phyloP scores from a whole-genome alignment of 2,329 filamentous ascomycete genomes.

The Colletotrichum sp. region DNA sequence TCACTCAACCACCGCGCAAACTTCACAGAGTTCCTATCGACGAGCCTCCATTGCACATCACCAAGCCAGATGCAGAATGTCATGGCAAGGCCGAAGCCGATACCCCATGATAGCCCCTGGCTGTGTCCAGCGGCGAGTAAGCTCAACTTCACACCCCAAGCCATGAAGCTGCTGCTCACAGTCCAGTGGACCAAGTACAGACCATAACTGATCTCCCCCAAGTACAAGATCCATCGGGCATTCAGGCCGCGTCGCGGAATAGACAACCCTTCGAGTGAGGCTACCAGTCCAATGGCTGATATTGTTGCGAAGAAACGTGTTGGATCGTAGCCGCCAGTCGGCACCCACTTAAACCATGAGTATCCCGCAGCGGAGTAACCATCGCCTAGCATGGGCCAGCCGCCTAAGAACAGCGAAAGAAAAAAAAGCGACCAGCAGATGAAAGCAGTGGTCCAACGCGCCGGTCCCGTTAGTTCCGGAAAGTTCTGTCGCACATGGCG shows the following conservation, averaged over 20 bases:
- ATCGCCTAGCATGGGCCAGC: not conserved
- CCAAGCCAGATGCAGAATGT: constrained; percentile 42
- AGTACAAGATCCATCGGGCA: constrained; percentile 61
- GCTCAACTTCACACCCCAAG: not conserved
- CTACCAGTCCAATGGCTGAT: not conserved
- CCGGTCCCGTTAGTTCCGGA: not conserved
- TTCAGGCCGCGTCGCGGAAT: constrained; percentile 65
- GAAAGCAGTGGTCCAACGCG: not conserved
- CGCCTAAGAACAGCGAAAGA: not conserved
- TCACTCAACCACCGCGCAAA: constrained; percentile 45
- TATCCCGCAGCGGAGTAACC: constrained; percentile 9
- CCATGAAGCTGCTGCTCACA: not conserved
- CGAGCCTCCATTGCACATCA: constrained; percentile 50
- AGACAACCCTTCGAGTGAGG: not conserved
- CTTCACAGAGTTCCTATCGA: constrained; percentile 49
- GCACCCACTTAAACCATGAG: constrained; percentile 7
- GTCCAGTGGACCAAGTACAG: constrained; percentile 68
- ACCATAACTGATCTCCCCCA: constrained; percentile 66
- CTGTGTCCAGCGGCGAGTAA: not conserved
- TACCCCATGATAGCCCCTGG: not conserved
- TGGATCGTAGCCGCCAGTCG: not conserved
- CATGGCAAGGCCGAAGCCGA: not conserved
- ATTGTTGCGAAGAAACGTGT: not conserved
- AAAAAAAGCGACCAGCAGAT: not conserved
- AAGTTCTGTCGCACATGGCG: not conserved